Evolutionary conservation across 2,329 filamentous ascomycete species (phyloP).

Genomic region (Fusarium keratoplasticum): DNA sequence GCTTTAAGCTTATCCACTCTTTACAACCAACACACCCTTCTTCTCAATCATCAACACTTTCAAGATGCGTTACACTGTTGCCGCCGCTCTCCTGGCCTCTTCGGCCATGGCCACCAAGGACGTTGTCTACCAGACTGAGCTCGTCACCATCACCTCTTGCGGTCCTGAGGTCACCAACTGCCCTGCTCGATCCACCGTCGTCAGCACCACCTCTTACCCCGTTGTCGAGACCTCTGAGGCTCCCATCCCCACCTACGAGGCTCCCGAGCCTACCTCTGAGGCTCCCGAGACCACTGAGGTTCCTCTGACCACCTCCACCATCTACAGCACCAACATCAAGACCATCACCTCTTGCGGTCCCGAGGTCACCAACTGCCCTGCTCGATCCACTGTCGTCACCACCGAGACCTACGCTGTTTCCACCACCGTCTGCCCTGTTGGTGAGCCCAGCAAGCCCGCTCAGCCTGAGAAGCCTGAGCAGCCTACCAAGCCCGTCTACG

Average conservation of each 20-base stretch:
- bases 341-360: conserved; percentile 72
- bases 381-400: conserved; percentile 50
- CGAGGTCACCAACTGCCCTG: conserved; percentile 72
- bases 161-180: conserved; percentile 48
- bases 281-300: conserved; percentile 37
- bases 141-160: conserved; percentile 73
- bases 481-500: conserved; percentile 17
- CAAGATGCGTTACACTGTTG: conserved; percentile 73
- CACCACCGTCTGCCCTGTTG: conserved; percentile 55
- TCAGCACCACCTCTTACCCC: conserved; percentile 36
- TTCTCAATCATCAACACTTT: conserved; percentile 44
- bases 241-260: conserved; percentile 51
- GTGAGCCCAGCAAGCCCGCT: conserved; percentile 30
- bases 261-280: conserved; percentile 37
- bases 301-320: conserved; percentile 62
- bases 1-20: conserved; percentile 44
- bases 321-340: conserved; percentile 69
- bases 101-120: conserved; percentile 49
- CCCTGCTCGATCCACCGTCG: conserved; percentile 40
- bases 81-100: conserved; percentile 60
- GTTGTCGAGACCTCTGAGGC: conserved; percentile 40
- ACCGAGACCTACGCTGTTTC: conserved; percentile 54
- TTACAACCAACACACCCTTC: conserved; percentile 19
- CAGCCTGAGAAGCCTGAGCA: conserved; percentile 25
- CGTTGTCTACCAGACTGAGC: conserved; percentile 66